These are phyloP conservation scores for Aspergillus floridensis DNA, from an alignment of 2,329 filamentous ascomycete species.

Conservation along the genomic window DNA sequence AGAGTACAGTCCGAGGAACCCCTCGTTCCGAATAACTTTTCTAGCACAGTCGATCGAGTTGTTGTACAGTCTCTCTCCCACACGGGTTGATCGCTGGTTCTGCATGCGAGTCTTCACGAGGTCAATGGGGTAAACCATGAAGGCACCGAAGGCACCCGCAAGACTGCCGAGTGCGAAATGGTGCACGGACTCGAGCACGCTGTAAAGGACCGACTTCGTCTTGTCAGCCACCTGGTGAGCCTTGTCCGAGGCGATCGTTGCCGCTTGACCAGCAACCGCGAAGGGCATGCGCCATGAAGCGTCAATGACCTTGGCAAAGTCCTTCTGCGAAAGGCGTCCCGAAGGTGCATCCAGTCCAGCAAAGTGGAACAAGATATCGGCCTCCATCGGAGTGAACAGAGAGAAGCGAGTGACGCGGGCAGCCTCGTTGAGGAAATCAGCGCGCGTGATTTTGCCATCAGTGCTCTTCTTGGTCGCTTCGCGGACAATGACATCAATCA, in stretches of 20 bases:
- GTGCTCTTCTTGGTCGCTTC: slow-evolving; percentile 77
- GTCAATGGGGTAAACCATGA: slow-evolving; percentile 99
- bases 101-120: slow-evolving; percentile 98
- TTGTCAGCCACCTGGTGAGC: slow-evolving; percentile 55
- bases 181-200: slow-evolving; percentile 73
- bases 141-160: slow-evolving; percentile 94
- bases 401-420: slow-evolving; percentile 89
- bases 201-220: slow-evolving; percentile 58
- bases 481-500: slow-evolving; percentile 89
- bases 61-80: slow-evolving; percentile 88
- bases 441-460: slow-evolving; percentile 89
- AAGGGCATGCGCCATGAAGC: slow-evolving; percentile 78
- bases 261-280: slow-evolving; percentile 50
- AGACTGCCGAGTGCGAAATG: slow-evolving; percentile 87
- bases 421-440: slow-evolving; percentile 93
- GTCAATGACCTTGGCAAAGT: slow-evolving; percentile 95
- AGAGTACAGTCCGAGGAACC: slow-evolving; percentile 84
- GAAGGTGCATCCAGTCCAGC: slow-evolving; percentile 88
- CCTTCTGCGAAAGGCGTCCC: slow-evolving; percentile 73
- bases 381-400: slow-evolving; percentile 96
- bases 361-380: slow-evolving; percentile 98
- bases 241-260: slow-evolving; percentile 41
- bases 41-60: slow-evolving; percentile 94
- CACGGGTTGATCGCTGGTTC: slow-evolving; percentile 81
- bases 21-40: slow-evolving; percentile 92